A percentile compares a stretch with the other conserved stretches of the same genome.
These are phyloP conservation scores for Arctium minus DNA, from an alignment of 129 eudicot species.

Conservation along the genomic window DNA sequence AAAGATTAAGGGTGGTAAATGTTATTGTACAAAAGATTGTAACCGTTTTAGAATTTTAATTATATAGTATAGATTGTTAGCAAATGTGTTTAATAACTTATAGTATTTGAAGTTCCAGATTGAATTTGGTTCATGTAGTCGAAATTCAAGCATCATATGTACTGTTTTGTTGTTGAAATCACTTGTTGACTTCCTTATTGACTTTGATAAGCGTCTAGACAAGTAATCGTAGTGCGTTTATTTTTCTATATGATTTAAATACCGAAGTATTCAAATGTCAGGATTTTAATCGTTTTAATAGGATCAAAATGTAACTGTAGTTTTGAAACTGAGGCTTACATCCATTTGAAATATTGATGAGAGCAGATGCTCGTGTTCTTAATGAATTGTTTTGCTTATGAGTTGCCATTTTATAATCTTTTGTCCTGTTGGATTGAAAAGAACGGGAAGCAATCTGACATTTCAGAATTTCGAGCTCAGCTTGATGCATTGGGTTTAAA, in stretches of 20 bases:
- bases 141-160: neutral
- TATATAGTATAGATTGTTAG: too few relatives aligned
- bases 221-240: neutral
- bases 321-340: neutral
- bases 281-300: neutral
- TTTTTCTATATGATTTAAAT: neutral
- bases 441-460: slow-evolving; percentile 63
- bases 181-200: neutral
- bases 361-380: neutral
- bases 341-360: neutral
- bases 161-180: neutral
- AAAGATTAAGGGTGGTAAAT: too few relatives aligned
- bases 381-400: neutral
- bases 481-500: slow-evolving; percentile 77
- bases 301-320: neutral
- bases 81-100: neutral
- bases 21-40: too few relatives aligned
- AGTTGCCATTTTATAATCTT: neutral
- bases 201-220: slow-evolving; percentile 7
- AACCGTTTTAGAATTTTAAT: too few relatives aligned
- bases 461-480: slow-evolving; percentile 68
- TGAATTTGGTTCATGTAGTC: neutral
- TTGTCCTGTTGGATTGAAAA: slow-evolving; percentile 35
- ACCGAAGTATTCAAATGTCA: neutral
- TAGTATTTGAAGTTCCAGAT: slow-evolving; percentile 1